Base-by-base conservation (phyloP, 345 rosid species). In the Pugionium dolabratum region DNA sequence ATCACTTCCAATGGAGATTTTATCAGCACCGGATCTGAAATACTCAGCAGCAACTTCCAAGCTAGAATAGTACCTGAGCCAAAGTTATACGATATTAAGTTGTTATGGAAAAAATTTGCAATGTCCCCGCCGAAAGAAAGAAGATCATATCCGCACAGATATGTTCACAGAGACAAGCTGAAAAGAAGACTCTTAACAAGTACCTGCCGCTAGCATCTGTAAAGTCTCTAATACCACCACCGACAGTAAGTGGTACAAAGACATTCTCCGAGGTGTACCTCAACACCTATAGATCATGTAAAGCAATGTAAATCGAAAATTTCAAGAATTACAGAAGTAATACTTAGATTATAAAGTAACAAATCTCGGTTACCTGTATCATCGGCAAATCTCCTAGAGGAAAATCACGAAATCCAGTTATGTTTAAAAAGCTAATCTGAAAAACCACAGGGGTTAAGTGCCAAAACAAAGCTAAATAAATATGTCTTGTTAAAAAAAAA, bases 211-310 rank as follows among this genome's bases (percentile, higher is more conserved):
- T 89, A 64, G 95, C 92, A 72, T 94, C 97, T 3, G 89, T 91
- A 74, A 91, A 94, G 78, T 94, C 97, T 78, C 96, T 80, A 55
- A 94, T 87, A 62, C 99, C 97, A 79, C 99, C 99, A 79, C 99
- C 99, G 67, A 94, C 97, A 6, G 97, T 85, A 67, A 94, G 79
- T 7, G 99, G 99, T 39, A 91, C 99, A 83, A 94, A 94, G 65
- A 91, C 99, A 78, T 89, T 94, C 77, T 88, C 90, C 46, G 96
- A 94, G 40, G 99, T 78, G 73, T 59, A 48, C 79, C 99, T 86
- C 81, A 94, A 69, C n/a, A 94, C 96, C 97, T 91, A 64, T 62
- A 79, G 32, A 70, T 31, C 29, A 74, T 51, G 71, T 31, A 35
- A 63, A 69, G 62, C 41, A 28, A 29, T 56, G 4, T 40, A 58